These are phyloP conservation scores for Spergularia marina DNA, from an alignment of 148 eudicot species.

Conservation along the genomic window DNA sequence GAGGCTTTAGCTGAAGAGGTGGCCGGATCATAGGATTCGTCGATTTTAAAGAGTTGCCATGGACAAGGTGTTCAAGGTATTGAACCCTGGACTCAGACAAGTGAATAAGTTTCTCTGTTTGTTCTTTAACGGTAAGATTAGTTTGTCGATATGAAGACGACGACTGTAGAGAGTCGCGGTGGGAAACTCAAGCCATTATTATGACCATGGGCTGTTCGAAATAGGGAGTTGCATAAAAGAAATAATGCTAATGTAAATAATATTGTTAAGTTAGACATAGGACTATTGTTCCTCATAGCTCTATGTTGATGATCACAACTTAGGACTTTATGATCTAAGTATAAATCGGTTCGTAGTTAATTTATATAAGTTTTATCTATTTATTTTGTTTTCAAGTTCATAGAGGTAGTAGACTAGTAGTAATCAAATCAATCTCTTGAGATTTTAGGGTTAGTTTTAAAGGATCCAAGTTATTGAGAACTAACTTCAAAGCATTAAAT, in stretches of 20 bases:
- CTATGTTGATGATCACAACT: too few relatives aligned
- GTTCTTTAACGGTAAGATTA: not conserved
- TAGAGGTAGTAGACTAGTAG: too few relatives aligned
- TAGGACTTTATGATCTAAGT: too few relatives aligned
- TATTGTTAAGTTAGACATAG: not conserved
- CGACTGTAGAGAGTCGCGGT: not conserved
- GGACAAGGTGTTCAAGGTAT: not conserved
- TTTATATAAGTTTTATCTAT: too few relatives aligned
- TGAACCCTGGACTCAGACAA: not conserved
- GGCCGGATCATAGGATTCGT: not conserved
- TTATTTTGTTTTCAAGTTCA: too few relatives aligned
- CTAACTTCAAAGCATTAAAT: too few relatives aligned
- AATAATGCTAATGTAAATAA: not conserved
- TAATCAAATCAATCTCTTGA: too few relatives aligned
- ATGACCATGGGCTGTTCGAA: conserved; percentile 1
- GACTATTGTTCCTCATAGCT: too few relatives aligned
- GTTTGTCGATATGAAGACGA: not conserved
- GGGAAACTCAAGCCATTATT: conserved; percentile 6
- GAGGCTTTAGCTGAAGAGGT: not conserved
- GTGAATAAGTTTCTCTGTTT: not conserved
- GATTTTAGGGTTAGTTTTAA: too few relatives aligned
- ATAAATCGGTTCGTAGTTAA: too few relatives aligned
- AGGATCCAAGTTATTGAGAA: too few relatives aligned
- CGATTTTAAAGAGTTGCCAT: too few relatives aligned
- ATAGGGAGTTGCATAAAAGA: not conserved